Evolutionary conservation across 768 basidiomycete genomes (phyloP), one percentile per base, ranked within the genome.

Genomic region (Chalciporus pseudorubinellus): DNA sequence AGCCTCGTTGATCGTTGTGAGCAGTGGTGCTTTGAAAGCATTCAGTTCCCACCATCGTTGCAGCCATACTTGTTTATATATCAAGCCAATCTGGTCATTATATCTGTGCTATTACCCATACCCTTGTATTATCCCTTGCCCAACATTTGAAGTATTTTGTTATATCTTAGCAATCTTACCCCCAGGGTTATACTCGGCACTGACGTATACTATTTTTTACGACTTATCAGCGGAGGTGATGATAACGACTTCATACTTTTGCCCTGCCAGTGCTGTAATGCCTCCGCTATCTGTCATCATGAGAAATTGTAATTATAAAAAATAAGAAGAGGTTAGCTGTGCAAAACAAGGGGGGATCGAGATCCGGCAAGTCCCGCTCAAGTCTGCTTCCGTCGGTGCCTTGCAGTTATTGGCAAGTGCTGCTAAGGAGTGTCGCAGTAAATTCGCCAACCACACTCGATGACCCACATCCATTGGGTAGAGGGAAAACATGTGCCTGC

Each of bases 31-130:
- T 51, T 34, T 33, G 44, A 44, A 26, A 43, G 50, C 22, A 45
- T 33, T 40, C 9, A 19, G 11, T 28, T 39, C 39, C 22, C 48
- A 45, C 50, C 38, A 39, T 56, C 59, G 44, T 58, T 42, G 51
- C 62, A 59, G 53, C 50, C 49, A 64, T 59, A 59, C 46, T 48
- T 59, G 52, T 56, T 48, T 40, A 58, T 58, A 63, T 64, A 61
- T 52, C 52, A 58, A 50, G 21, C 31, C 59, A 44, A 51, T 40
- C 29, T 50, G 52, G 56, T 48, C 48, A 54, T 58, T 46, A 46
- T 61, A 52, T 61, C 44, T 62, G 21, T 57, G 55, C 53, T 61
- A 46, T 57, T 51, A 53, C 43, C 43, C 53, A 64, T 43, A 50
- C 51, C 49, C 46, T 50, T 63, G 63, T 64, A 65, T 59, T 65